These are phyloP conservation scores for Theileria equi DNA, from an alignment of 169 alveolate species.

Conservation along the genomic window DNA sequence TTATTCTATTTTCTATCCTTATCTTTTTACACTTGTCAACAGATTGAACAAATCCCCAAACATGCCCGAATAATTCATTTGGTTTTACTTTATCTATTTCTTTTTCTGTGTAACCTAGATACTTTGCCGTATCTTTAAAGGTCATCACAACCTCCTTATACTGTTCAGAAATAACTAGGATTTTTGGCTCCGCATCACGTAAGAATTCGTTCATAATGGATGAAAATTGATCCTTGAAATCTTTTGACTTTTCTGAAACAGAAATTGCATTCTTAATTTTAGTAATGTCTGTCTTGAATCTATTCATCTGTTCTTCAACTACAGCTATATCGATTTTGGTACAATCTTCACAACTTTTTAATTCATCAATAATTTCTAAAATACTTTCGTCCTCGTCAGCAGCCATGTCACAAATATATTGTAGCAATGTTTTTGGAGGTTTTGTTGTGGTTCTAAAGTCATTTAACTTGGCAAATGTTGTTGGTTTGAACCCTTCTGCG, in stretches of 20 bases:
- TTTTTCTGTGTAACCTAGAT: constrained; percentile 82
- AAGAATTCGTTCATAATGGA: constrained; percentile 58
- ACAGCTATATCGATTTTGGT: constrained; percentile 69
- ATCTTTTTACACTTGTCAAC: constrained; percentile 78
- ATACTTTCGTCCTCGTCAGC: constrained; percentile 62
- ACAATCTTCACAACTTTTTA: constrained; percentile 65
- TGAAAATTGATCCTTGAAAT: constrained; percentile 66
- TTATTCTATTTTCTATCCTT: constrained; percentile 72
- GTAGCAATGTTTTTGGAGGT: constrained; percentile 83
- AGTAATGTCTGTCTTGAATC: constrained; percentile 65
- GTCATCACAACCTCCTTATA: constrained; percentile 64
- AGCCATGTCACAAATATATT: constrained; percentile 78
- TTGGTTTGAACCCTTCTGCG: constrained; percentile 86
- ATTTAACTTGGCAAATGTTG: constrained; percentile 79
- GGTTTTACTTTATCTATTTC: constrained; percentile 79
- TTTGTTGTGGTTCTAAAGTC: constrained; percentile 84
- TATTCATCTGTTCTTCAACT: constrained; percentile 60
- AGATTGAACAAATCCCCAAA: constrained; percentile 79
- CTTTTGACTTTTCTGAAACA: constrained; percentile 61
- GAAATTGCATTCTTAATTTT: constrained; percentile 67
- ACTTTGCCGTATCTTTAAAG: constrained; percentile 74
- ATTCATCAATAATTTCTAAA: constrained; percentile 60
- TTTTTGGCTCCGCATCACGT: constrained; percentile 74
- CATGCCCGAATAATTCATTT: constrained; percentile 79
- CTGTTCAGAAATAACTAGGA: constrained; percentile 54